phyloP scores from a whole-genome alignment of 83 land plant genomes.

The Picea engelmannii region DNA sequence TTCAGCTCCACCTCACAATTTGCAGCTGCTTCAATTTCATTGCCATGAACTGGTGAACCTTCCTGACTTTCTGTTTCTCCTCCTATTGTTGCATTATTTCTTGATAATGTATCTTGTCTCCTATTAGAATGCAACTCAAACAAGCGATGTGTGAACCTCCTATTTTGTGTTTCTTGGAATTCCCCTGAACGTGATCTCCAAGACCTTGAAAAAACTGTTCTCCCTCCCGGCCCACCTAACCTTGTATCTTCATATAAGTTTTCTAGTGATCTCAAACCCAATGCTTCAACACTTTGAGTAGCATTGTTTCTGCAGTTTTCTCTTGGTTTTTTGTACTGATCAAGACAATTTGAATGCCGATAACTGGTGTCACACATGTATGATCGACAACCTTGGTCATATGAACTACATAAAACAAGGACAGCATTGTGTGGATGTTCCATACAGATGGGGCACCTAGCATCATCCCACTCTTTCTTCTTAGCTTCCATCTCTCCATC shows the following conservation, averaged over 20 bases:
- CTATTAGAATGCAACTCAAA: too few species aligned
- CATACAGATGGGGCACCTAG: slow-evolving; percentile 80
- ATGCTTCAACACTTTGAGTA: slow-evolving; percentile 2
- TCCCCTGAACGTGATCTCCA: neutral
- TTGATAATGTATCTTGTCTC: slow-evolving; percentile 2
- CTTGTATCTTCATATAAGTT: slow-evolving; percentile 5
- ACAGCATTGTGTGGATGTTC: slow-evolving; percentile 91
- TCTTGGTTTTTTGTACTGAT: slow-evolving; percentile 55
- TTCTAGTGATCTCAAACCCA: slow-evolving; percentile 13
- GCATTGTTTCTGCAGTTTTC: slow-evolving; percentile 3
- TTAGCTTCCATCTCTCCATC: slow-evolving; percentile 35
- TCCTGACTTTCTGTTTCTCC: neutral
- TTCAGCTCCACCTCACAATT: slow-evolving; percentile 17
- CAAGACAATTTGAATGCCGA: slow-evolving; percentile 83
- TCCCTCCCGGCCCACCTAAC: slow-evolving; percentile 1
- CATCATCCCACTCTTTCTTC: slow-evolving; percentile 74
- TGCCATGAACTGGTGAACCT: neutral
- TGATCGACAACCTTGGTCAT: slow-evolving; percentile 72
- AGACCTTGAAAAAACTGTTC: neutral
- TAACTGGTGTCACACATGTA: slow-evolving; percentile 88
- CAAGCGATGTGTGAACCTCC: neutral
- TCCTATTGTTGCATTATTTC: neutral
- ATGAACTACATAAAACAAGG: slow-evolving; percentile 68
- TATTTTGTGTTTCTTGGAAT: slow-evolving; percentile 1
- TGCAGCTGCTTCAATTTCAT: slow-evolving; percentile 6